Evolutionary conservation across 441 rosid species (phyloP).

Genomic region (Populus trichocarpa): DNA sequence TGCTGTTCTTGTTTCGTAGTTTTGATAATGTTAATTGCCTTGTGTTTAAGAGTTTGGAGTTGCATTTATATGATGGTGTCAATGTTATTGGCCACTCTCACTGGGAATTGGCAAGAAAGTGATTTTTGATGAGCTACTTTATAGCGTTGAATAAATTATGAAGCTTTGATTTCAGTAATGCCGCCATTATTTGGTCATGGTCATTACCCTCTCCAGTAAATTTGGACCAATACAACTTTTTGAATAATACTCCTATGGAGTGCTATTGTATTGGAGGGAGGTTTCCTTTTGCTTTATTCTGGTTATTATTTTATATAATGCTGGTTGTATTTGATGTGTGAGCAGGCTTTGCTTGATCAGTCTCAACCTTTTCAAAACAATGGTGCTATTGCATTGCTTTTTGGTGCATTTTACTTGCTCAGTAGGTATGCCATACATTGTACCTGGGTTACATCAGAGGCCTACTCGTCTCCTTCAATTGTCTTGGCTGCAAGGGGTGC

Average conservation of each 20-base stretch:
- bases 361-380: conserved; percentile 92
- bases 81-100: background rate
- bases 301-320: conserved; percentile 1
- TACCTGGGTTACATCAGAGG: conserved; percentile 99
- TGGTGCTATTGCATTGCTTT: conserved; percentile 83
- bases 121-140: background rate
- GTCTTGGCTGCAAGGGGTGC: conserved; percentile 99
- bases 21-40: background rate
- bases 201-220: background rate
- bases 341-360: conserved; percentile 79
- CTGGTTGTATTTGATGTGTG: conserved; percentile 17
- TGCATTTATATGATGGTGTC: background rate
- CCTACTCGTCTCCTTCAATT: conserved; percentile 97
- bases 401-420: conserved; percentile 86
- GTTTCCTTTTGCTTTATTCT: background rate
- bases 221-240: background rate
- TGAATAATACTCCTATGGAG: background rate
- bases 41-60: background rate
- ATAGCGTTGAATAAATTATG: background rate
- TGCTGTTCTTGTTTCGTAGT: background rate
- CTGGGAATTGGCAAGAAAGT: background rate
- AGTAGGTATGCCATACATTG: conserved; percentile 89
- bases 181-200: background rate
- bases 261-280: background rate
- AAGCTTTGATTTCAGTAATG: background rate